These are phyloP conservation scores for Verticillium klebahnii DNA, from an alignment of 2,329 filamentous ascomycete genomes.

Conservation along the genomic window DNA sequence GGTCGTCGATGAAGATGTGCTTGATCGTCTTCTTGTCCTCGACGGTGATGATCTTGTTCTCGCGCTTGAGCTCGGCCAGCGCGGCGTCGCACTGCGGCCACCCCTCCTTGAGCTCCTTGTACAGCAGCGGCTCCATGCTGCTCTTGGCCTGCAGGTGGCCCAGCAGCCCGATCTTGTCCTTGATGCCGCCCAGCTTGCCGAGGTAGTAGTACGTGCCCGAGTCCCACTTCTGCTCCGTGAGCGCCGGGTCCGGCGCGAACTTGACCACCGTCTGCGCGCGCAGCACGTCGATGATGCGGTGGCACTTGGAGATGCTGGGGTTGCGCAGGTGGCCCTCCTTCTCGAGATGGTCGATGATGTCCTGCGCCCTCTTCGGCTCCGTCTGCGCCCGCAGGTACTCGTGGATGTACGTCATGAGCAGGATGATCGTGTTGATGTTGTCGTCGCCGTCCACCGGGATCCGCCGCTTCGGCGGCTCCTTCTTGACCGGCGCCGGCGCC, in stretches of 20 bases:
- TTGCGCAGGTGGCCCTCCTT: constrained; percentile 55
- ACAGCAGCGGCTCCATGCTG: constrained; percentile 73
- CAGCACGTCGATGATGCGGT: constrained; percentile 63
- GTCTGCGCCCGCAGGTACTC: constrained; percentile 73
- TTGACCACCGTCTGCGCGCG: constrained; percentile 57
- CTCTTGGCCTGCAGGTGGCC: constrained; percentile 75
- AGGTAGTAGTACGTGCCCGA: constrained; percentile 76
- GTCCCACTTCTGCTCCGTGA: constrained; percentile 63
- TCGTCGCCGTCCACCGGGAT: constrained; percentile 42
- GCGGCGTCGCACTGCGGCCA: constrained; percentile 82
- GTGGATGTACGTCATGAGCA: constrained; percentile 71
- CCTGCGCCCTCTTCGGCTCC: constrained; percentile 63
- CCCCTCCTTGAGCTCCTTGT: constrained; percentile 92
- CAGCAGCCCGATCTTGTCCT: constrained; percentile 71
- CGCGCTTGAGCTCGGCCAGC: constrained; percentile 71
- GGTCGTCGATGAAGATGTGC: constrained; percentile 86
- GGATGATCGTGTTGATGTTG: constrained; percentile 3
- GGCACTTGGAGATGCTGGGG: constrained; percentile 14
- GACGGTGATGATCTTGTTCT: constrained; percentile 78
- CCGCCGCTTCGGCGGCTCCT: constrained; percentile 54
- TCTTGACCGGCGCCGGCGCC: constrained; percentile 53
- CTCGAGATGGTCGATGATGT: constrained; percentile 77
- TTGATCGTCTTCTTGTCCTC: constrained; percentile 85
- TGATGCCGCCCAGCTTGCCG: constrained; percentile 76
- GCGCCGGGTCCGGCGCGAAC: constrained; percentile 50